These are phyloP conservation scores for Protomyces inundatus DNA, from an alignment of 1,139 yeast species.

Conservation along the genomic window DNA sequence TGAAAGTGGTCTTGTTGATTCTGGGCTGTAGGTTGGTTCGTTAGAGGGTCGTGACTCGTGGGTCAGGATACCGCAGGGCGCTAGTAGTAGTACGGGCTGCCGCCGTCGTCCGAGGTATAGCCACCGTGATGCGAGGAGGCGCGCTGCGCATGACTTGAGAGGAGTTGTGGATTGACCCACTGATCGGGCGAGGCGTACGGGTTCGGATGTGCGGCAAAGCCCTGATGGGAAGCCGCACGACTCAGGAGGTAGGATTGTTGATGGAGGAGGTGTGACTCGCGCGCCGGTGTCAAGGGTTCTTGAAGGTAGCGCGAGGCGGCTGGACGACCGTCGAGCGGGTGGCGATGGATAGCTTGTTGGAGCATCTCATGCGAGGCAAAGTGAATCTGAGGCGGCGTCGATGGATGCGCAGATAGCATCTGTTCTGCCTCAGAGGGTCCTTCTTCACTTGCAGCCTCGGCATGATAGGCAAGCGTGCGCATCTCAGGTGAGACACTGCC, in stretches of 20 bases:
- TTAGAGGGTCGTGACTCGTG: background rate
- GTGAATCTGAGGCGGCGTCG: background rate
- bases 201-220: background rate
- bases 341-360: background rate
- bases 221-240: background rate
- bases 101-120: background rate
- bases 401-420: background rate
- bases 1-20: no score
- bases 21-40: background rate
- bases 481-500: background rate
- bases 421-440: no score
- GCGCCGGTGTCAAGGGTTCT: background rate
- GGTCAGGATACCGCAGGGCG: background rate
- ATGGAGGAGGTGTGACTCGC: background rate
- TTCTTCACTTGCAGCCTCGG: background rate
- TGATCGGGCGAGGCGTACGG: background rate
- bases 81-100: background rate
- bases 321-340: background rate
- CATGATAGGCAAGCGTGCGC: background rate
- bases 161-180: conserved; percentile 17
- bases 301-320: background rate
- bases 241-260: background rate
- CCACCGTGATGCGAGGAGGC: background rate
- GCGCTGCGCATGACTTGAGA: background rate
- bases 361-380: background rate